Conservation (phyloP, 139 green algal species). For the Chlamydomonas sphaeroides region DNA sequence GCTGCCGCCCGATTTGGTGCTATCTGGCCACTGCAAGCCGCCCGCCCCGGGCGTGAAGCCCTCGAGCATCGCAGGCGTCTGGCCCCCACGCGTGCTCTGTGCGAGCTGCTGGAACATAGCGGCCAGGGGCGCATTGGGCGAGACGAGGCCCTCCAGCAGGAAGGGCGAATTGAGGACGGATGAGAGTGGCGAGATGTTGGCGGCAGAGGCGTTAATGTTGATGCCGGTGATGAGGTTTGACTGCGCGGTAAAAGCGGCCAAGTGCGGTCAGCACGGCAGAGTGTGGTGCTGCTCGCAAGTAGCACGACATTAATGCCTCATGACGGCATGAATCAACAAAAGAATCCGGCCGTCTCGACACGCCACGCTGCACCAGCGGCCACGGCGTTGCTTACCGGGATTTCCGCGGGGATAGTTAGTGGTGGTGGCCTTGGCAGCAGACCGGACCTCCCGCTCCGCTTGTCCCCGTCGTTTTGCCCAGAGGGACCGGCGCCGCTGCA, state of each 20-base stretch:
- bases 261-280: too few relatives aligned
- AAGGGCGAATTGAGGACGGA: constrained; percentile 42
- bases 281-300: too few relatives aligned
- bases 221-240: constrained; percentile 31
- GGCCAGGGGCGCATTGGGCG: constrained; percentile 36
- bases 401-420: constrained; percentile 45
- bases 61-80: constrained; percentile 20
- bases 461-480: not conserved
- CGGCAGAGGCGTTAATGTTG: not conserved
- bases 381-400: too few relatives aligned
- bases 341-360: too few relatives aligned
- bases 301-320: too few relatives aligned
- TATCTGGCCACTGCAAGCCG: constrained; percentile 18
- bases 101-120: constrained; percentile 50
- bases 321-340: too few relatives aligned
- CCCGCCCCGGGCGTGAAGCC: constrained; percentile 27
- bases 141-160: constrained; percentile 34
- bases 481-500: too few relatives aligned
- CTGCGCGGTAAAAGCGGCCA: too few relatives aligned
- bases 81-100: constrained; percentile 29
- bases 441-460: constrained; percentile 11
- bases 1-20: not conserved
- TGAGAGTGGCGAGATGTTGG: constrained; percentile 41
- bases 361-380: too few relatives aligned
- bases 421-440: constrained; percentile 42